phyloP scores from a whole-genome alignment of 164 flowering plant genomes.

The grape (Vitis vinifera) region ASM3070453v1 NC_081814.1:4606001-4606500 shows the following conservation, averaged over 20 bases:
- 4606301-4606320: constrained; percentile 65
- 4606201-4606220: constrained; percentile 65
- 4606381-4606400: constrained; percentile 21
- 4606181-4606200: constrained; percentile 13
- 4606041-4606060: too few relatives aligned
- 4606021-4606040: too few relatives aligned
- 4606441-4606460: constrained; percentile 29
- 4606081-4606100: constrained; percentile 40
- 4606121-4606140: constrained; percentile 94
- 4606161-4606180: constrained; percentile 33
- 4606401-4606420: constrained; percentile 24
- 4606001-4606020: too few relatives aligned
- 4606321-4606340: neutral
- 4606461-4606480: constrained; percentile 30
- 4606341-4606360: constrained; percentile 2
- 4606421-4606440: constrained; percentile 15
- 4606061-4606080: too few relatives aligned
- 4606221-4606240: constrained; percentile 52
- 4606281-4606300: constrained; percentile 85
- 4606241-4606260: constrained; percentile 60
- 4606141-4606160: constrained; percentile 87
- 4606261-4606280: constrained; percentile 97
- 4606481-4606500: constrained; percentile 24
- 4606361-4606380: constrained; percentile 22
- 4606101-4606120: constrained; percentile 79